These are phyloP conservation scores for Escovopsis weberi DNA, from an alignment of 2,329 filamentous ascomycete species.

Conservation along the genomic window DNA sequence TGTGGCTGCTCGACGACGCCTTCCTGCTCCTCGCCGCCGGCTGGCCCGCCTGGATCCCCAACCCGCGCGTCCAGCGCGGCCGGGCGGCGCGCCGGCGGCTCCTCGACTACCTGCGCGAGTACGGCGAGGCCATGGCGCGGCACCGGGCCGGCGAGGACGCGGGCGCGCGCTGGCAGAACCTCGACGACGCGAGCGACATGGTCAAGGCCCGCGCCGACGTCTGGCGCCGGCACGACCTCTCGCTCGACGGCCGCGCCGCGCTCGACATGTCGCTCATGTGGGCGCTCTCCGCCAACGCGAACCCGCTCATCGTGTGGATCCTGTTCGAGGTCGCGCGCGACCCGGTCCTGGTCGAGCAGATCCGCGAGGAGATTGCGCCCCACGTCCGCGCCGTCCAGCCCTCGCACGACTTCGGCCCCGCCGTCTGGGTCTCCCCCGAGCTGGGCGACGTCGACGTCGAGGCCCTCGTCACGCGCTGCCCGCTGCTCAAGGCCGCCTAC, in stretches of 20 bases:
- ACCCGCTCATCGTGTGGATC: constrained; percentile 25
- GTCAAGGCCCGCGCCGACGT: constrained; percentile 17
- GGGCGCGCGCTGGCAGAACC: constrained; percentile 21
- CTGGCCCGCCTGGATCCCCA: constrained; percentile 19
- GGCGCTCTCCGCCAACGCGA: constrained; percentile 24
- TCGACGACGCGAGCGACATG: constrained; percentile 21
- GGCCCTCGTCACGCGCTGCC: constrained; percentile 20
- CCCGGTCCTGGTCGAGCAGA: constrained; percentile 20
- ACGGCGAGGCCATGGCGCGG: constrained; percentile 21
- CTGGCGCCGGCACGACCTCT: constrained; percentile 15
- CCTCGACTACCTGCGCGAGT: constrained; percentile 17
- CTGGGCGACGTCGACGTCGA: constrained; percentile 22
- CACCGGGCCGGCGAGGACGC: constrained; percentile 17
- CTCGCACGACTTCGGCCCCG: constrained; percentile 20
- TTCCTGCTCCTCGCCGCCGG: constrained; percentile 18
- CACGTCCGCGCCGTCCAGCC: constrained; percentile 19
- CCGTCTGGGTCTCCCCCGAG: constrained; percentile 20
- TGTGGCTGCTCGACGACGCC: constrained; percentile 24
- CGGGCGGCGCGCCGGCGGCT: constrained; percentile 15
- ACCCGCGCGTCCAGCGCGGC: constrained; percentile 18
- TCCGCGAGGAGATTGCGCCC: constrained; percentile 24
- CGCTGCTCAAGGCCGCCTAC: constrained; percentile 24
- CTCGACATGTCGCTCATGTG: constrained; percentile 22
- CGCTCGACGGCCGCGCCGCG: constrained; percentile 18
- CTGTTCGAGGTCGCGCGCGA: constrained; percentile 26